A percentile compares a stretch with the other conserved stretches of the same genome.
These are phyloP conservation scores for Neostapfia colusana DNA, from an alignment of 176 grass and related monocot species.

Conservation along the genomic window DNA sequence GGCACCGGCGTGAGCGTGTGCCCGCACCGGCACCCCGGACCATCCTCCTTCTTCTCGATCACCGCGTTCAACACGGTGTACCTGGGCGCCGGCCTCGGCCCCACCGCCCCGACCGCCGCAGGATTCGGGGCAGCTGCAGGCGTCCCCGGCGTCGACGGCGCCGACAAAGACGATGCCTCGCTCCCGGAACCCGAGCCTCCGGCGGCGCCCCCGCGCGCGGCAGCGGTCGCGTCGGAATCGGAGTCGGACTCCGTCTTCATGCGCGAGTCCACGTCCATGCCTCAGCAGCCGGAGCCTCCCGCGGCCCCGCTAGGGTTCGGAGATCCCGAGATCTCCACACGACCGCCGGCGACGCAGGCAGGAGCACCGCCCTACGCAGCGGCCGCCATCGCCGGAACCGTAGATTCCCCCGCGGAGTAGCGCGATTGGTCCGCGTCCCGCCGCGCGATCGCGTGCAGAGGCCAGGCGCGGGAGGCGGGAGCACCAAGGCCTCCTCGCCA, in stretches of 20 bases:
- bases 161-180: constrained; percentile 34
- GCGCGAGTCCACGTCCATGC: constrained; percentile 82
- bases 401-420: constrained; percentile 34
- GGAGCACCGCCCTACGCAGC: constrained; percentile 26
- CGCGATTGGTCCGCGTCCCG: constrained; percentile 30
- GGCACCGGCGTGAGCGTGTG: constrained; percentile 89
- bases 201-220: constrained; percentile 32
- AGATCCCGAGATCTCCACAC: constrained; percentile 43
- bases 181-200: constrained; percentile 25
- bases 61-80: constrained; percentile 78
- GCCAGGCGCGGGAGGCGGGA: neutral
- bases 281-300: neutral
- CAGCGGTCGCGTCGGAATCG: constrained; percentile 55
- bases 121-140: constrained; percentile 12
- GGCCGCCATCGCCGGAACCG: constrained; percentile 29
- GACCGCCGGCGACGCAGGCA: constrained; percentile 25
- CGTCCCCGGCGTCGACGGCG: constrained; percentile 40
- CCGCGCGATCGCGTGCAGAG: constrained; percentile 34
- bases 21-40: constrained; percentile 81
- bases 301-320: constrained; percentile 34
- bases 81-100: constrained; percentile 68
- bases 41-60: constrained; percentile 94
- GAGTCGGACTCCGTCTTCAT: constrained; percentile 71
- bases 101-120: constrained; percentile 31
- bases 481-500: constrained; percentile 24